Base-by-base conservation (phyloP, 2,329 filamentous ascomycete genomes). In the Samsoniella hepiali region DNA sequence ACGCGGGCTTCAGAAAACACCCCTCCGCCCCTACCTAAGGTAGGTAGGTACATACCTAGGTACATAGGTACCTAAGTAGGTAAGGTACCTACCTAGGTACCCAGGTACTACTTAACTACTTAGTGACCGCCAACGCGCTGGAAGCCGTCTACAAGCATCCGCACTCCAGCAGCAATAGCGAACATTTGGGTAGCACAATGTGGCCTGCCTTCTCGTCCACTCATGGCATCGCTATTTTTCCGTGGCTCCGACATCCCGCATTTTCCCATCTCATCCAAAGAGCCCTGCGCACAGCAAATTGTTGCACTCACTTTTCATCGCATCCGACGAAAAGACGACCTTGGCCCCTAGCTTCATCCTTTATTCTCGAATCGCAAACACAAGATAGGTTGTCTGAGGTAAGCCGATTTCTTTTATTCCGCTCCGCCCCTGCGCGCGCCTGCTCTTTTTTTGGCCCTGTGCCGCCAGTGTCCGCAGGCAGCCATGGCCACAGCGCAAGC, bases 341-440 rank as follows among this genome's bases (percentile, higher is more conserved):
- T 22, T 51, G 29, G 17, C 45, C 9, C n/a, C 22, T 8, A n/a
- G 10, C 44, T 60, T 32, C 58, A 60, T 53, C 58, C 36, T 9
- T 32, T 31, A 29, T 50, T 38, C 22, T n/a, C 10, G 34, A 51
- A 27, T 49, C 22, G 15, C 42, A 50, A 29, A 27, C 51, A 11
- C 15, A 36, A 36, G 47, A 53, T 34, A 44, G 3, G 22, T 27
- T 65, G 67, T 70, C 70, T 67, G 70, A 74, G 72, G 72, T 72
- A 69, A 73, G 72, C 69, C 67, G 66, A 71, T 67, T 70, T 66
- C 70, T 72, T 72, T 50, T 17, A 11, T 9, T 53, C 34, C 47
- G 17, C 27, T 36, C 27, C 38, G 22, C 9, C 31, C 9, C 44
- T 29, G 40, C 59, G 36, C 47, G 49, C 56, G 55, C 49, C 38